Conservation (phyloP, 208 protist genomes). For the Leishmania lainsoni region DNA sequence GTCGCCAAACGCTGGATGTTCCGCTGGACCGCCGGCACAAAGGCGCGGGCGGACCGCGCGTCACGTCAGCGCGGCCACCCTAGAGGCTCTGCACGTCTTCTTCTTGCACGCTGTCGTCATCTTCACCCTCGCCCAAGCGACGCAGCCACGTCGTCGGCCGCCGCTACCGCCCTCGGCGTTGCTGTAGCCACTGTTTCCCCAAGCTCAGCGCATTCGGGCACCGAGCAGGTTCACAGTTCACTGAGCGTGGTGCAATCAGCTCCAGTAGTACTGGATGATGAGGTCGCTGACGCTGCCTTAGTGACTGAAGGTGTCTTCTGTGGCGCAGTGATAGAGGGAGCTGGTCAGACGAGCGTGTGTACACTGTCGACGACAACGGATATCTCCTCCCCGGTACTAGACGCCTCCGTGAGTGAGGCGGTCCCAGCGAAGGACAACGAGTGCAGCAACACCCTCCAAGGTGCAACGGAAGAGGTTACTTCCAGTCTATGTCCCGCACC, state of each 20-base stretch:
- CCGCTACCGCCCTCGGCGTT: not conserved
- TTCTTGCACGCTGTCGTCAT: slow-evolving; percentile 11
- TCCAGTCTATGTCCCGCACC: not conserved
- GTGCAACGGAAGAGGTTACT: not conserved
- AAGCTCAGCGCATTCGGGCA: not conserved
- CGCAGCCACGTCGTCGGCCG: not conserved
- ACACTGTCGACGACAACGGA: not conserved
- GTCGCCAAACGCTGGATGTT: slow-evolving; percentile 25
- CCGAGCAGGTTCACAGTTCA: not conserved
- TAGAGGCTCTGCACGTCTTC: slow-evolving; percentile 10
- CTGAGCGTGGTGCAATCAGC: not conserved
- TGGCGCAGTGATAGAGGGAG: not conserved
- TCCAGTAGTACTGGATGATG: not conserved
- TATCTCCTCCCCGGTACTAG: not conserved
- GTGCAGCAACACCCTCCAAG: not conserved
- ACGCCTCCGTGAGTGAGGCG: not conserved
- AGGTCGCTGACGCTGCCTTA: not conserved
- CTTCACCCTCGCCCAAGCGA: not conserved
- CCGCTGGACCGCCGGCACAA: slow-evolving; percentile 54
- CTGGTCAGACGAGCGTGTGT: not conserved
- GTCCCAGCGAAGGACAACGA: not conserved
- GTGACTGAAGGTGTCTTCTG: not conserved
- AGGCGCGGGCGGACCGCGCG: slow-evolving; percentile 35
- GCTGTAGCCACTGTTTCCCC: not conserved
- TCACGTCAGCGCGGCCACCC: slow-evolving; percentile 15